Base-by-base conservation (phyloP, 2,329 filamentous ascomycete genomes). In the Aureobasidium uvarum region DNA sequence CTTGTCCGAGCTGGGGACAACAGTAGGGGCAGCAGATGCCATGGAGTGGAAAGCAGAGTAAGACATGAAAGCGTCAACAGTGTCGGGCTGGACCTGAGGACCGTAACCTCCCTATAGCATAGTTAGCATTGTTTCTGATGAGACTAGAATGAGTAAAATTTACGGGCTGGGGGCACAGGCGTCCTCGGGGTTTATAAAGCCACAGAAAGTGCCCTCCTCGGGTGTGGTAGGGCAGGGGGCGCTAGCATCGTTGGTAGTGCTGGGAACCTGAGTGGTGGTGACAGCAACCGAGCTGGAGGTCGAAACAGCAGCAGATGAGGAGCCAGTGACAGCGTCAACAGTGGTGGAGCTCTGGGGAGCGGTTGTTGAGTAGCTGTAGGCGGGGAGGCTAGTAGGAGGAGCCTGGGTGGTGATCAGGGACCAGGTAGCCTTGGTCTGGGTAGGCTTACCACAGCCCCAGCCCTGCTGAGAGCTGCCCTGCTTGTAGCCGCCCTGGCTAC, bases 141-240 rank as follows among this genome's bases (percentile, higher is more conserved):
- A 51, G 14, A 28, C 8, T 18, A 14, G 23, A 28, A 48, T 18
- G 23, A 14, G 23, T 10, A 52, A 52, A 18, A 36, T 11, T 14
- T 14, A 14, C 48, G 16, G 75, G 75, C 67, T 78, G 75, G 65
- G 71, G 25, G 74, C 72, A 67, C 59, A 62, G 54, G 75, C 69
- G 56, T 77, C 75, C 28, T 75, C 69, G 8, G 75, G 76, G 67
- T 77, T 77, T 69, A 76, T 74, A 68, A 77, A 77, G 25, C 76
- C 75, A 55, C 75, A 76, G 70, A 71, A 75, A 8, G 74, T 76
- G 28, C 74, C 74, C 14, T 68, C 70, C 65, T 75, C 73, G 20
- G 71, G 71, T 5, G 68, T 67, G 7, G 71, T 75, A 8, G 72
- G 67, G 68, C 74, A 76, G 25, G 71, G 64, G n/a, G 69, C 65